Conservation (phyloP, 352 stramenopile genomes). For the Phytophthora pseudosyringae region DNA sequence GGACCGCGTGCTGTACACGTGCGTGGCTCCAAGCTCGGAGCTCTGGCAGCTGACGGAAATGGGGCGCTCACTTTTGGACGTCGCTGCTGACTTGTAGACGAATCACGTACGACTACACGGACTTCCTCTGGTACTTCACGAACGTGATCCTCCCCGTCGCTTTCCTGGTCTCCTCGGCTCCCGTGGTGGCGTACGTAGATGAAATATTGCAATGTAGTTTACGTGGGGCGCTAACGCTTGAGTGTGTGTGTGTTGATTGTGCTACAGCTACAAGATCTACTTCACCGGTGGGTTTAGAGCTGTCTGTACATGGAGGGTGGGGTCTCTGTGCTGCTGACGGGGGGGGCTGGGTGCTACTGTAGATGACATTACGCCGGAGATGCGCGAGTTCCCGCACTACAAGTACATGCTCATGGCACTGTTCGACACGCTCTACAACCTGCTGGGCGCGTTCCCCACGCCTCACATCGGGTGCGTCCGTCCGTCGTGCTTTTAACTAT, state of each 20-base stretch:
- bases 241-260: neutral
- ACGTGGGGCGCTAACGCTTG: neutral
- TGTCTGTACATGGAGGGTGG: neutral
- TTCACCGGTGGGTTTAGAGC: conserved; percentile 53
- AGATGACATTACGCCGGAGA: conserved; percentile 87
- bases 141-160: conserved; percentile 83
- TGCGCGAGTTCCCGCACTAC: conserved; percentile 85
- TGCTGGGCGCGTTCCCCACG: conserved; percentile 83
- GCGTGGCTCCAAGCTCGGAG: conserved; percentile 26
- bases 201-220: neutral
- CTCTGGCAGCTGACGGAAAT: neutral
- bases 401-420: conserved; percentile 89
- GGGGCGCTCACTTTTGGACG: neutral
- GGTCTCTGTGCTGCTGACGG: conserved; percentile 1
- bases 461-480: conserved; percentile 78
- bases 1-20: conserved; percentile 89
- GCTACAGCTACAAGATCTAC: conserved; percentile 77
- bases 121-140: conserved; percentile 89
- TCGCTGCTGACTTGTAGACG: conserved; percentile 47
- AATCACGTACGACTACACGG: conserved; percentile 89
- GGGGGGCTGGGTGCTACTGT: neutral
- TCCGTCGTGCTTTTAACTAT: no score
- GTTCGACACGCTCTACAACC: conserved; percentile 86
- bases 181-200: conserved; percentile 66
- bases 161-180: conserved; percentile 79